phyloP scores from a whole-genome alignment of 1,284 basidiomycete genomes.

The Abortiporus biennis region DNA sequence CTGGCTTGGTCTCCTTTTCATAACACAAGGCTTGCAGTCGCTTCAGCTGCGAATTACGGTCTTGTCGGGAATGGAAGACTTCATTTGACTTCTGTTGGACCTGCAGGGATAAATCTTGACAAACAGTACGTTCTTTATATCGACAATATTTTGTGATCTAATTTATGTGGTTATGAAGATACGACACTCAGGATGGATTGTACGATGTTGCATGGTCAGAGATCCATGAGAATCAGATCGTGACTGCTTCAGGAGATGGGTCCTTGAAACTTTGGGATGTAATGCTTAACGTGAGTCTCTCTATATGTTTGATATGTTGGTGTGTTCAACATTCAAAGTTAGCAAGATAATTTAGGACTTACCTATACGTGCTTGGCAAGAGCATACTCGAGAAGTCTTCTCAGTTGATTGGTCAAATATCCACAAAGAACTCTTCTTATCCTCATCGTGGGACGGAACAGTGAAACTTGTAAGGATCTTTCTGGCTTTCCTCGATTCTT shows the following conservation, averaged over 20 bases:
- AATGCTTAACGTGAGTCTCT: slow-evolving; percentile 74
- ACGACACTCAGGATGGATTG: slow-evolving; percentile 90
- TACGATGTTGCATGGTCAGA: slow-evolving; percentile 95
- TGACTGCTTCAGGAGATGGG: slow-evolving; percentile 87
- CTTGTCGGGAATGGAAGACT: slow-evolving; percentile 91
- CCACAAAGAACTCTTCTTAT: slow-evolving; percentile 86
- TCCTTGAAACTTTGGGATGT: slow-evolving; percentile 91
- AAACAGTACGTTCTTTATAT: too few species aligned
- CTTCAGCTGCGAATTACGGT: slow-evolving; percentile 92
- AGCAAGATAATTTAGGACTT: slow-evolving; percentile 56
- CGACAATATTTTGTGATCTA: not conserved
- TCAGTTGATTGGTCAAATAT: slow-evolving; percentile 98
- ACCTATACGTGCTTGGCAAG: slow-evolving; percentile 90
- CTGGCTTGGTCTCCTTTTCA: slow-evolving; percentile 93
- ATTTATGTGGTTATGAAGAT: too few species aligned
- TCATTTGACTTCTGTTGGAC: slow-evolving; percentile 57
- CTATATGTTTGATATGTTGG: not conserved
- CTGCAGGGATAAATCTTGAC: slow-evolving; percentile 65
- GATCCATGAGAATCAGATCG: slow-evolving; percentile 90
- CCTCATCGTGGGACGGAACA: slow-evolving; percentile 89
- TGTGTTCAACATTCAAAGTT: slow-evolving; percentile 11
- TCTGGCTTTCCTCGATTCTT: not conserved
- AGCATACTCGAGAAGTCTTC: slow-evolving; percentile 90
- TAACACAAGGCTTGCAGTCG: slow-evolving; percentile 75
- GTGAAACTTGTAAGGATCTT: slow-evolving; percentile 68